phyloP scores from a whole-genome alignment of 2,329 filamentous ascomycete genomes.

The Massarina eburnea region DNA sequence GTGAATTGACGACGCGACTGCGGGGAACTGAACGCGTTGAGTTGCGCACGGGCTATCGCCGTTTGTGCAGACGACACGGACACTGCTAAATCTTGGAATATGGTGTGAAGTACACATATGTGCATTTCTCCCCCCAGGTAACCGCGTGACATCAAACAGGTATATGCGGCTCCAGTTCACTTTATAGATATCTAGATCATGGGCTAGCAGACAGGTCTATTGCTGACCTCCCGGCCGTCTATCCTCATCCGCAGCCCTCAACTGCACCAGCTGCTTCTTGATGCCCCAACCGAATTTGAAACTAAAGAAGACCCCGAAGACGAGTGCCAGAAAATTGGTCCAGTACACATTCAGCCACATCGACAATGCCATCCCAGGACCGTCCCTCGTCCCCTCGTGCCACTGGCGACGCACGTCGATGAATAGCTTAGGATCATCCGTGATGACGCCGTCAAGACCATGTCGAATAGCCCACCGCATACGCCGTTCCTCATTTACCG shows the following conservation, averaged over 20 bases:
- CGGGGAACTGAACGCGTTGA: conserved; percentile 29
- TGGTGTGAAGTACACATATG: too few relatives aligned
- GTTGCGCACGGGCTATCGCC: conserved; percentile 9
- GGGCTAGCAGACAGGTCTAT: background rate
- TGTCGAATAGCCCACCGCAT: conserved; percentile 80
- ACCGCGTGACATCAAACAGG: too few relatives aligned
- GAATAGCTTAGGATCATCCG: conserved; percentile 75
- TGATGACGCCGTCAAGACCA: conserved; percentile 77
- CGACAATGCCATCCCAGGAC: conserved; percentile 27
- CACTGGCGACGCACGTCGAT: conserved; percentile 56
- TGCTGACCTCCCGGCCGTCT: background rate
- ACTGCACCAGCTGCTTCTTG: conserved; percentile 20
- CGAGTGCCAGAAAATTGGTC: conserved; percentile 36
- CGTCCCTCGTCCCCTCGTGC: conserved; percentile 39
- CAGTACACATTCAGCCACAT: conserved; percentile 34
- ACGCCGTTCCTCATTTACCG: conserved; percentile 73
- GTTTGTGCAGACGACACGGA: too few relatives aligned
- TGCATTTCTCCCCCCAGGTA: too few relatives aligned
- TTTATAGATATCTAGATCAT: background rate
- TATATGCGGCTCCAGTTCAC: too few relatives aligned
- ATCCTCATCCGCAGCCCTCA: conserved; percentile 4
- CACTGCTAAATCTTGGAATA: too few relatives aligned
- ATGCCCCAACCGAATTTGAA: conserved; percentile 30
- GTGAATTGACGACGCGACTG: conserved; percentile 36
- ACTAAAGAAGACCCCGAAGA: conserved; percentile 37